Evolutionary conservation across 75 land plant genomes (phyloP), one percentile per base, ranked within the genome.

Genomic region (Cunninghamia lanceolata): DNA sequence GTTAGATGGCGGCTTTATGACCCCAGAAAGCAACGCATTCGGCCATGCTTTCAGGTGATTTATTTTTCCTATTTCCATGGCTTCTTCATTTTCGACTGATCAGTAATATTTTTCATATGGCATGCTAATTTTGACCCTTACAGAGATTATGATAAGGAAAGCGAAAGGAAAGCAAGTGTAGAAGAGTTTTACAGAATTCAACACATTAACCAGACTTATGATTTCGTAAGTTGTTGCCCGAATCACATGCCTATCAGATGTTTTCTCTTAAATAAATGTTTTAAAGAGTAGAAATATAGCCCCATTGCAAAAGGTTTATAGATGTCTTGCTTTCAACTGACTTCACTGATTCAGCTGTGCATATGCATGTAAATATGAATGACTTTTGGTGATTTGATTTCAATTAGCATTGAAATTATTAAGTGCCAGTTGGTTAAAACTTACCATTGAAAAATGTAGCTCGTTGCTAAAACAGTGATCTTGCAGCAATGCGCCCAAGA

Each of bases 161-260:
- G 91, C 36, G 94, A 91, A n/a, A 88, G 97, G 50, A 82, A 86
- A 82, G 82, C 86, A 46, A 82, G 76, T 0, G 97, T 96, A 43
- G 94, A 93, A 84, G 92, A 92, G 39, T 94, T 96, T 85, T 96
- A 96, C 79, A 63, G 90, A 56, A 86, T 85, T 40, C 90, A 96
- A 39, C 97, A 96, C 87, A 92, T 89, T 16, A 66, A 92, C 83
- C 97, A 96, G 84, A 89, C 94, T 45, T 89, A 86, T 80, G 90
- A 91, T 21, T 96, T 93, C 85, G 97, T 96, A 83, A 30, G 75
- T 73, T 73, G 73, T 73, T 34, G 19, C 7, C 28, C 28, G 1
- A 14, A 54, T 11, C 1, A 14, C 59, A 10, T 70, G 1, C 21
- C n/a, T 66, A 4, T 66, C 16, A 50, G 14, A 50, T 11, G 0